Percentiles rank a stretch among this genome's conserved stretches.
phyloP scores from a whole-genome alignment of 1,284 basidiomycete species.

The Cutaneotrichosporon sp. region DNA sequence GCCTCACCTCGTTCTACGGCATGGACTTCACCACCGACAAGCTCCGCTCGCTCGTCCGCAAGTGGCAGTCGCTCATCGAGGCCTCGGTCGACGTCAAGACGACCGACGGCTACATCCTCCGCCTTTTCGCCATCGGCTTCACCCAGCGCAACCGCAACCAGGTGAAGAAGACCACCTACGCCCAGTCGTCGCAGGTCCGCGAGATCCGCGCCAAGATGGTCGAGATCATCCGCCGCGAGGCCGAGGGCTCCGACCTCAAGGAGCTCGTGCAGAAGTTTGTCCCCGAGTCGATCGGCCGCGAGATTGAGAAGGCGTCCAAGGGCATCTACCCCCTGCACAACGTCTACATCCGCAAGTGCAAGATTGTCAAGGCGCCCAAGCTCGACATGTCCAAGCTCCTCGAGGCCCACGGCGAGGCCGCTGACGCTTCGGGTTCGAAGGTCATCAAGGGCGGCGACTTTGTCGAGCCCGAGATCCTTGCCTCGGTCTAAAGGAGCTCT shows the following conservation, averaged over 20 bases:
- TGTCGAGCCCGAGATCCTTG: slow-evolving; percentile 54
- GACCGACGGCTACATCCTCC: slow-evolving; percentile 98
- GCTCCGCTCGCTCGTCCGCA: slow-evolving; percentile 98
- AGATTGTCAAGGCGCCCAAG: slow-evolving; percentile 95
- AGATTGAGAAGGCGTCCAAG: slow-evolving; percentile 95
- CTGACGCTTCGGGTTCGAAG: slow-evolving; percentile 60
- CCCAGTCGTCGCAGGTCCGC: slow-evolving; percentile 90
- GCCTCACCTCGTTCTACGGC: slow-evolving; percentile 99
- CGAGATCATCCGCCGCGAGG: slow-evolving; percentile 98
- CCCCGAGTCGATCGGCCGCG: slow-evolving; percentile 97
- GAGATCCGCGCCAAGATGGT: slow-evolving; percentile 99
- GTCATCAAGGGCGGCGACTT: slow-evolving; percentile 53
- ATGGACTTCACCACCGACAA: slow-evolving; percentile 99
- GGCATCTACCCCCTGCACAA: slow-evolving; percentile 53
- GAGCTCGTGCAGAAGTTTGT: slow-evolving; percentile 98
- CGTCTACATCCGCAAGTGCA: slow-evolving; percentile 96
- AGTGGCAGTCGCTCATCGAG: slow-evolving; percentile 99
- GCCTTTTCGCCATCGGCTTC: slow-evolving; percentile 98
- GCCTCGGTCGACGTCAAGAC: slow-evolving; percentile 99
- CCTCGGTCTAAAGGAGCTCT: slow-evolving; percentile 50
- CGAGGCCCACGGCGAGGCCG: slow-evolving; percentile 90
- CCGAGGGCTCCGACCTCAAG: slow-evolving; percentile 94
- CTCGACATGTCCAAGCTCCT: slow-evolving; percentile 93
- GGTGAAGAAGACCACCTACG: slow-evolving; percentile 99
- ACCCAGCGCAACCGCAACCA: slow-evolving; percentile 96